A percentile compares a stretch with the other conserved stretches of the same genome.
phyloP scores from a whole-genome alignment of 345 rosid species.

The Populus nigra region DNA sequence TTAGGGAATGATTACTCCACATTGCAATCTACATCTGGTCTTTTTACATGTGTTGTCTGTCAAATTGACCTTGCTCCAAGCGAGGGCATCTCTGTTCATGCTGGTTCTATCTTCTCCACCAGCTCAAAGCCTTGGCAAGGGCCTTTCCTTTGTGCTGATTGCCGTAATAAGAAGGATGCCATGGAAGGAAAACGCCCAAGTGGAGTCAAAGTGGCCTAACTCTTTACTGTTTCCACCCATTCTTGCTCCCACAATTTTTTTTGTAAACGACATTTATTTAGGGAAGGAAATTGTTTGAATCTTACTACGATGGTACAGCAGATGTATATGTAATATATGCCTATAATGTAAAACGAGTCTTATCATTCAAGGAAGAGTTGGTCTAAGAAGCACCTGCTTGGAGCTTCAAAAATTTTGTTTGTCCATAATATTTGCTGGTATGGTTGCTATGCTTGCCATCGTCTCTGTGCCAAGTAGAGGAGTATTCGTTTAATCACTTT shows the following conservation, averaged over 20 bases:
- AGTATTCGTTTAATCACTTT: not conserved
- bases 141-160: constrained; percentile 75
- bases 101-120: constrained; percentile 68
- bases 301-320: constrained; percentile 7
- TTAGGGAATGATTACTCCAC: constrained; percentile 51
- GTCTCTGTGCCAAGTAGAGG: not conserved
- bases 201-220: constrained; percentile 60
- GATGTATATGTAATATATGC: constrained; percentile 37
- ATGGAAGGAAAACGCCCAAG: constrained; percentile 94
- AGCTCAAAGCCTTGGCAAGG: constrained; percentile 89
- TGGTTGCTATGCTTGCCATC: not conserved
- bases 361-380: constrained; percentile 5
- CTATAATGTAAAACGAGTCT: constrained; percentile 32
- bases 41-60: constrained; percentile 79
- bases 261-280: constrained; percentile 6
- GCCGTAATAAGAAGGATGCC: constrained; percentile 82
- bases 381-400: not conserved
- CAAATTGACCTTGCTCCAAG: constrained; percentile 76
- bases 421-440: too few relatives aligned
- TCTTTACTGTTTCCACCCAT: constrained; percentile 21
- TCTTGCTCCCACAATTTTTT: constrained; percentile 27
- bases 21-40: constrained; percentile 47
- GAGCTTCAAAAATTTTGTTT: not conserved
- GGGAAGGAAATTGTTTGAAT: constrained; percentile 27
- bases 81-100: constrained; percentile 81